Evolutionary conservation across 495 filamentous ascomycete species (phyloP).

Genomic region (Acidomyces sp.): DNA sequence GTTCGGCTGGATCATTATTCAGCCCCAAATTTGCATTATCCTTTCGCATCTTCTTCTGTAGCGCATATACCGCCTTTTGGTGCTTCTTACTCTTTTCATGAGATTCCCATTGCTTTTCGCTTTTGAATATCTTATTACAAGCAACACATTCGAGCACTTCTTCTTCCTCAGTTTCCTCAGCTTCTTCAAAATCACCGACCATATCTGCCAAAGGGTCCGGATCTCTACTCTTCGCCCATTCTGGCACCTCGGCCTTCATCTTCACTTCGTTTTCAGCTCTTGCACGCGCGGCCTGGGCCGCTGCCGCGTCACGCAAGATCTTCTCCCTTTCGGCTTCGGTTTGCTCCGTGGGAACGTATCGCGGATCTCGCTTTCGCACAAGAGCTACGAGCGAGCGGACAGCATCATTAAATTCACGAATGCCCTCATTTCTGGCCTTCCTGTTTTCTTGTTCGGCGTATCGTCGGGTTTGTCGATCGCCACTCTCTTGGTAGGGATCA

Average conservation of each 20-base stretch:
- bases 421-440: constrained; percentile 64
- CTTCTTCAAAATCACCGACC: constrained; percentile 34
- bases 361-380: constrained; percentile 82
- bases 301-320: constrained; percentile 59
- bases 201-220: constrained; percentile 42
- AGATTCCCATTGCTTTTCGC: constrained; percentile 78
- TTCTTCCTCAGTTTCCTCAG: constrained; percentile 39
- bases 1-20: constrained; percentile 17
- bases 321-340: constrained; percentile 72
- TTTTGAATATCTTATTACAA: constrained; percentile 87
- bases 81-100: constrained; percentile 98
- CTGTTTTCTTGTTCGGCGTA: constrained; percentile 95
- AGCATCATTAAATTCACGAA: constrained; percentile 83
- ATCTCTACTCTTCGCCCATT: constrained; percentile 57
- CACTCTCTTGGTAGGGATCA: constrained; percentile 75
- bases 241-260: constrained; percentile 47
- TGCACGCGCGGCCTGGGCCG: constrained; percentile 72
- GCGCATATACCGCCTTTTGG: constrained; percentile 62
- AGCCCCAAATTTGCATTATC: constrained; percentile 54
- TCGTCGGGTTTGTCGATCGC: constrained; percentile 69
- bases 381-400: constrained; percentile 80
- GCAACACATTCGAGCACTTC: constrained; percentile 75
- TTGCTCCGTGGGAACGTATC: constrained; percentile 56
- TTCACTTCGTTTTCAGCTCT: constrained; percentile 70
- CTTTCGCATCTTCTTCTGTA: constrained; percentile 69